Conservation (phyloP, 306 rosid genomes). For the Castanospermum australe region DNA sequence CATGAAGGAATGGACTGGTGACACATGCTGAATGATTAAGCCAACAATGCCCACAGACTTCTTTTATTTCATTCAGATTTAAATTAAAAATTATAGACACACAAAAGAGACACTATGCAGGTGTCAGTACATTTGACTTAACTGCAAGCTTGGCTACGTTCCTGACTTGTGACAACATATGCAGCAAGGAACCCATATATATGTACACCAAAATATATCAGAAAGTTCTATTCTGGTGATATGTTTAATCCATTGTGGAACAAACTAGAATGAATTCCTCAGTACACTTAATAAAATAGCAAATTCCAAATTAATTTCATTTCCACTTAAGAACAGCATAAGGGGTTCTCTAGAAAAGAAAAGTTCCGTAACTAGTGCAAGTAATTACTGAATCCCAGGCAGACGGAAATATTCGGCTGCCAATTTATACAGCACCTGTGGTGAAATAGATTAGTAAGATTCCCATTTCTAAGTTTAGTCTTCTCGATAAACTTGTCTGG, state of each 20-base stretch:
- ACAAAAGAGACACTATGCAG: not conserved
- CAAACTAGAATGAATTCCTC: not conserved
- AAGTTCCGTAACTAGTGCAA: no score
- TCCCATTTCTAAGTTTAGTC: no score
- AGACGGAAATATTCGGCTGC: no score
- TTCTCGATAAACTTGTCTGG: no score
- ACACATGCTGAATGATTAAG: not conserved
- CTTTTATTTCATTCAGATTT: not conserved
- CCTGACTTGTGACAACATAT: not conserved
- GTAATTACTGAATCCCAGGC: no score
- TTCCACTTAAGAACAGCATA: no score
- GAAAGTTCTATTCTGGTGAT: not conserved
- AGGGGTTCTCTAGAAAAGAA: no score
- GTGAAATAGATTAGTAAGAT: no score
- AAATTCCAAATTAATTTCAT: no score
- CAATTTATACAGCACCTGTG: no score
- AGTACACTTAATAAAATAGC: no score
- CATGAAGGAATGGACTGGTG: not conserved
- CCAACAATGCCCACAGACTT: not conserved
- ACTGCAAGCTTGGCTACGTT: not conserved
- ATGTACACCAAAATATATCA: not conserved
- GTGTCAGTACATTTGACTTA: not conserved
- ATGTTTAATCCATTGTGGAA: not conserved
- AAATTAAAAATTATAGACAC: not conserved
- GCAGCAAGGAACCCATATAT: slow-evolving; percentile 24